Evolutionary conservation across 2,329 filamentous ascomycete species (phyloP), one percentile per base, ranked within the genome.

Genomic region (Taxawa tesnikishii): DNA sequence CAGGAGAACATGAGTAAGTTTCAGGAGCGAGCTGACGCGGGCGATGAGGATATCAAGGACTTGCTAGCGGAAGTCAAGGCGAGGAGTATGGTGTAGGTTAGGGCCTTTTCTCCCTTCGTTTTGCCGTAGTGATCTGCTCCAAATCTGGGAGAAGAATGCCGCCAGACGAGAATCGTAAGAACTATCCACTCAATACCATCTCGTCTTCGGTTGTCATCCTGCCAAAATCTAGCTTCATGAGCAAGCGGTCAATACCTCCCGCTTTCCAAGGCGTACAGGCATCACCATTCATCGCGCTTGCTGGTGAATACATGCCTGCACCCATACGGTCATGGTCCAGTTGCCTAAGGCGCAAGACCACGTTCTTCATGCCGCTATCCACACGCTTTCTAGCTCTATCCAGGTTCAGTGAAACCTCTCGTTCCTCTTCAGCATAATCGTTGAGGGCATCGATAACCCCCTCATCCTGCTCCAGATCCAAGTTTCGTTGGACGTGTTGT

Each of bases 191-290:
- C 19, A 23, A 8, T 8, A 8, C 19, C 12, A n/a, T 26, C 14
- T 51, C 52, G 9, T 53, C 50, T 4, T 50, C 50, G 10, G 42
- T 45, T 7, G 37, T 48, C 33, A 49, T 37, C 15, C 49, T 42
- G n/a, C 56, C 55, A 53, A 70, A 74, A 43, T 94, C 85, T 45
- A 94, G 61, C 62, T 94, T 94, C 83, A 94, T 93, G 50, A 94
- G 56, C 50, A 94, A 57, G 37, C 82, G 67, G 59, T 94, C 84
- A 28, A 94, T 74, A 1, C 84, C 82, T 0, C 83, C 83, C 3
- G 83, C 72, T 38, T 79, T 75, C 39, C 73, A 68, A 1, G 83
- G 79, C 17, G 77, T 66, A 51, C 83, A 94, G 3, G 52, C 49
- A 15, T 49, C 49, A 8, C 47, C 49, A 11, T 48, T 43, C 21